Percentiles rank a stretch among this genome's conserved stretches.
phyloP scores from a whole-genome alignment of 176 grass and related monocot genomes.

The Zizania latifolia region DNA sequence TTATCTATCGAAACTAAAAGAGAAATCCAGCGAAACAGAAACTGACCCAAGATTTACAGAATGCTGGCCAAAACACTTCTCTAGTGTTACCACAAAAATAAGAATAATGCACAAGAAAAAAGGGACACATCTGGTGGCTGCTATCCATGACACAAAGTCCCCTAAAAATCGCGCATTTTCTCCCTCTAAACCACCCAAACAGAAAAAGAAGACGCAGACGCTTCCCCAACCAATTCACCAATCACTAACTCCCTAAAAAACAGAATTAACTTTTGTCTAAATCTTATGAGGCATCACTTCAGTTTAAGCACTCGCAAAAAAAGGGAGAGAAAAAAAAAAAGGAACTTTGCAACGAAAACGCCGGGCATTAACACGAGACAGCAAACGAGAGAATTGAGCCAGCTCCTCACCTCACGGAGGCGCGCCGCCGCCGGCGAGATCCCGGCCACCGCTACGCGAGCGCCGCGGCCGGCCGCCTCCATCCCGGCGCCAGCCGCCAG shows the following conservation, averaged over 20 bases:
- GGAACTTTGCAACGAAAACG: background rate
- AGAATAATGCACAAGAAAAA: background rate
- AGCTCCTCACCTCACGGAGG: conserved; percentile 6
- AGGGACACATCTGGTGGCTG: background rate
- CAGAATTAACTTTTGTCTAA: conserved; percentile 5
- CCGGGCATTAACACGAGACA: background rate
- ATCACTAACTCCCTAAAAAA: conserved; percentile 14
- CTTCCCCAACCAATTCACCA: conserved; percentile 32
- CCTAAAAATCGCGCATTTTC: background rate
- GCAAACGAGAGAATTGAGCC: background rate
- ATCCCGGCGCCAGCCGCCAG: conserved; percentile 40
- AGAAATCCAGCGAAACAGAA: background rate
- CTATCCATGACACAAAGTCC: background rate
- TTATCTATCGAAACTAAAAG: background rate
- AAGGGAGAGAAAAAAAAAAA: background rate
- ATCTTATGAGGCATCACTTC: background rate
- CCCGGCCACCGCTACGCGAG: conserved; percentile 18
- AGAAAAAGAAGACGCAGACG: conserved; percentile 20
- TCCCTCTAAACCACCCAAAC: background rate
- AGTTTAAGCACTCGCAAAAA: background rate
- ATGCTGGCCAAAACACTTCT: background rate
- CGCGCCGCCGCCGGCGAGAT: conserved; percentile 36
- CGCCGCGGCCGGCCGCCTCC: conserved; percentile 16
- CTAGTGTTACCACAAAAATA: background rate
- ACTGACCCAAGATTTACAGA: conserved; percentile 16